phyloP scores from a whole-genome alignment of 176 grass and related monocot species.

The Oryza longistaminata region DNA sequence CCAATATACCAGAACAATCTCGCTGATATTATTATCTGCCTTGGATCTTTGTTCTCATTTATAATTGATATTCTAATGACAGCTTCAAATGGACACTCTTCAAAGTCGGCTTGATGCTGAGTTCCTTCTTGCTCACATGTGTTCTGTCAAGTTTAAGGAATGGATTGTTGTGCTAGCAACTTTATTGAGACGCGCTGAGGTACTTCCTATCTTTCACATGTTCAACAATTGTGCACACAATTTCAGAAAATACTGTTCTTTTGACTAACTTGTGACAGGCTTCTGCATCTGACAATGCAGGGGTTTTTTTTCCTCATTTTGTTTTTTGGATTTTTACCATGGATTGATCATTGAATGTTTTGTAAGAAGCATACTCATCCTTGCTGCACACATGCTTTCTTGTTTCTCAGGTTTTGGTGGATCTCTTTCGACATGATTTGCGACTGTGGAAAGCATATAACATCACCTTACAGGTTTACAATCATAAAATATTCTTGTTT shows the following conservation, averaged over 20 bases:
- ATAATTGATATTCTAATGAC: conserved; percentile 27
- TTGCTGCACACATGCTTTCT: conserved; percentile 24
- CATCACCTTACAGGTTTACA: conserved; percentile 82
- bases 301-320: neutral
- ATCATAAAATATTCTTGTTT: neutral
- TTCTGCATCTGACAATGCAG: neutral
- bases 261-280: neutral
- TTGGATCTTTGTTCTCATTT: conserved; percentile 17
- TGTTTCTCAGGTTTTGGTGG: conserved; percentile 78
- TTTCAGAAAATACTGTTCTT: neutral
- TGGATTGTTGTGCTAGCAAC: conserved; percentile 97
- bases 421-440: conserved; percentile 94
- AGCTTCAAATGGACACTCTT: conserved; percentile 96
- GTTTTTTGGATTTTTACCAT: neutral
- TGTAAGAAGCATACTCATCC: conserved; percentile 7
- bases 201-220: conserved; percentile 37
- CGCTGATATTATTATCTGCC: neutral
- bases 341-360: neutral
- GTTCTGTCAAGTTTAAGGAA: conserved; percentile 99
- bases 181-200: conserved; percentile 86
- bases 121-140: conserved; percentile 98
- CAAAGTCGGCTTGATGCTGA: conserved; percentile 97
- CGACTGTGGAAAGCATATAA: conserved; percentile 94
- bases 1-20: neutral
- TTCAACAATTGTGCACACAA: neutral